phyloP scores from a whole-genome alignment of 1,284 basidiomycete genomes.

The Athelia sp. region DNA sequence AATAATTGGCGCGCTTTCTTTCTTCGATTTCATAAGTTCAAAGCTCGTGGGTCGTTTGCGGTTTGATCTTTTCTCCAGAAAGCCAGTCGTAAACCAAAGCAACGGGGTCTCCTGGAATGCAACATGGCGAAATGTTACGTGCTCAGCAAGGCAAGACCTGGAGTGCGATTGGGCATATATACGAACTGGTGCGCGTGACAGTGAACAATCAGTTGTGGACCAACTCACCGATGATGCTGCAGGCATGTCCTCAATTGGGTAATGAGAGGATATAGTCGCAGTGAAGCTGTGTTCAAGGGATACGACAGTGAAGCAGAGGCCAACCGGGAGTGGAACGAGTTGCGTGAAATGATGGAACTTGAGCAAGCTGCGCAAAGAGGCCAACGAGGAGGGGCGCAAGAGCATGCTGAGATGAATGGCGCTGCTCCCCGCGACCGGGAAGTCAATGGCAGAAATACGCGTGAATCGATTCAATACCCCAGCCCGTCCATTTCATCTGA shows the following conservation, averaged over 20 bases:
- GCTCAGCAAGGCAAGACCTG: background rate
- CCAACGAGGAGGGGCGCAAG: too few species aligned
- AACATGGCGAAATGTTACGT: background rate
- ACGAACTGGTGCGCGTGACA: background rate
- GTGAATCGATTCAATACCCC: too few species aligned
- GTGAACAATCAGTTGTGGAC: background rate
- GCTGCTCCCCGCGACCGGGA: too few species aligned
- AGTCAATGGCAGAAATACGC: too few species aligned
- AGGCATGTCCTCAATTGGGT: background rate
- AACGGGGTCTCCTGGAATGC: background rate
- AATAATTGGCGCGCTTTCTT: background rate
- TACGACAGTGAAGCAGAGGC: background rate
- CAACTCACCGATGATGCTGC: background rate
- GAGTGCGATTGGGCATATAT: background rate
- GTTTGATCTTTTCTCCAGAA: background rate
- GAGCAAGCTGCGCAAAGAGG: too few species aligned
- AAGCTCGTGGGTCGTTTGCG: background rate
- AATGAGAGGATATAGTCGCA: background rate
- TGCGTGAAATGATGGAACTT: background rate
- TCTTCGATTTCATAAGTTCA: background rate
- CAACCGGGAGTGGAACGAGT: background rate
- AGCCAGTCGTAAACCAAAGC: background rate
- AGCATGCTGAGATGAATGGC: too few species aligned
- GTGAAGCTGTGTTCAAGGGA: background rate
- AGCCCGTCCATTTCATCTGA: too few species aligned